Percentiles rank a stretch among this genome's conserved stretches.
These are phyloP conservation scores for Auriscalpium vulgare DNA, from an alignment of 768 basidiomycete genomes.

Conservation along the genomic window DNA sequence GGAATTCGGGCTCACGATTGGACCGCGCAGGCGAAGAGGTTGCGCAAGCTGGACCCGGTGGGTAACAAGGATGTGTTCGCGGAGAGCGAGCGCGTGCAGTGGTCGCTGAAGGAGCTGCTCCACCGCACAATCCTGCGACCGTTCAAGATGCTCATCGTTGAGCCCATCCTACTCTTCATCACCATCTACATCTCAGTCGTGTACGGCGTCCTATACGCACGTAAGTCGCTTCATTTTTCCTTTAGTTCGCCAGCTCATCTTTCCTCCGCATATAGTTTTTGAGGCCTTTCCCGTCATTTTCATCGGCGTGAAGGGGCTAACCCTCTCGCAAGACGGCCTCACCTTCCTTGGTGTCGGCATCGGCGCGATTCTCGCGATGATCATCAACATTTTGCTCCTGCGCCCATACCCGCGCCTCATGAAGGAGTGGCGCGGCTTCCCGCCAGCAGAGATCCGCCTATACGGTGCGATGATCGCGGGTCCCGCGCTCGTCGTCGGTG, in stretches of 20 bases:
- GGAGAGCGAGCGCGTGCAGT: background rate
- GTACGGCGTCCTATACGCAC: slow-evolving; percentile 7
- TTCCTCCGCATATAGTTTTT: background rate
- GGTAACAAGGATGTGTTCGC: background rate
- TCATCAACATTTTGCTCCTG: background rate
- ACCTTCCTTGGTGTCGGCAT: slow-evolving; percentile 5
- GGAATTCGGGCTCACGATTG: background rate
- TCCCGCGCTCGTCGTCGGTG: background rate
- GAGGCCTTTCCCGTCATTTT: slow-evolving; percentile 7
- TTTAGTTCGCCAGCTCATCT: no score
- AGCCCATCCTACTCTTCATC: slow-evolving; percentile 14
- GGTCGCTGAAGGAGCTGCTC: slow-evolving; percentile 12
- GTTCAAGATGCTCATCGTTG: slow-evolving; percentile 25
- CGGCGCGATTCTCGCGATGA: background rate
- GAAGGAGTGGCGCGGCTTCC: slow-evolving; percentile 6
- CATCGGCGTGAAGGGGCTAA: background rate
- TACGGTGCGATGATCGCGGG: background rate
- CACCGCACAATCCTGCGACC: slow-evolving; percentile 23
- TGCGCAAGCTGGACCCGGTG: background rate
- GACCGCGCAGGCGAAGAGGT: background rate
- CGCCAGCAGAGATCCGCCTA: slow-evolving; percentile 4
- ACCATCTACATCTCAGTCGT: slow-evolving; percentile 11
- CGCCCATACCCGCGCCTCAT: background rate
- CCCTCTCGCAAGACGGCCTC: background rate
- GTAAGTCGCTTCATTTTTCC: no score